These are phyloP conservation scores for Skeletonema potamos DNA, from an alignment of 108 stramenopile species.

Conservation along the genomic window DNA sequence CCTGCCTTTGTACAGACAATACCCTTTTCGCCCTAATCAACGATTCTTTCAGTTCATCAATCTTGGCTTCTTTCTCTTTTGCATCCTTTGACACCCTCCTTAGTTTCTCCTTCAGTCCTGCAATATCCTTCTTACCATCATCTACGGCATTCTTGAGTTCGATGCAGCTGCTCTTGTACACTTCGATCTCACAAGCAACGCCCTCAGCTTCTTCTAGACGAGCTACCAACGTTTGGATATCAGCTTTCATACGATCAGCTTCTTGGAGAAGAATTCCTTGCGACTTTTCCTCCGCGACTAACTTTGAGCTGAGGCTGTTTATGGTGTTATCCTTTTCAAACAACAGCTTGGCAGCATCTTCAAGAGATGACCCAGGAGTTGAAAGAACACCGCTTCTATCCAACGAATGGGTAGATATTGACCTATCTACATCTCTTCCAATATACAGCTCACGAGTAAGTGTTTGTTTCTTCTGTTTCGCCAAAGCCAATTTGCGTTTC, in stretches of 20 bases:
- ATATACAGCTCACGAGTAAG: neutral
- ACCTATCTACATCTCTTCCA: conserved; percentile 9
- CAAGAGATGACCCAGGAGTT: conserved; percentile 5
- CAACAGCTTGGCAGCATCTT: conserved; percentile 20
- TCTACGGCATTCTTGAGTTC: conserved; percentile 10
- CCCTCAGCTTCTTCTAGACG: conserved; percentile 27
- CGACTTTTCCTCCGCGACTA: neutral
- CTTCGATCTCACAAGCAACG: neutral
- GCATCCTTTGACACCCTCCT: neutral
- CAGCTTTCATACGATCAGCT: conserved; percentile 17
- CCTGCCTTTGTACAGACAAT: conserved; percentile 26
- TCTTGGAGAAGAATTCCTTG: neutral
- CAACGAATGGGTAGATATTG: conserved; percentile 20
- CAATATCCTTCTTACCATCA: conserved; percentile 4
- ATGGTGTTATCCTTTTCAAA: conserved; percentile 18
- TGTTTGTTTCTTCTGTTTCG: neutral
- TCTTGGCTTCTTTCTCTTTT: conserved; percentile 19
- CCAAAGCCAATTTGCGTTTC: conserved; percentile 7
- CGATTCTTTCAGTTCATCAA: conserved; percentile 8
- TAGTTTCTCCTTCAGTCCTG: conserved; percentile 18
- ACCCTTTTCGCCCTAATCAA: conserved; percentile 22
- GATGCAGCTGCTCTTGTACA: conserved; percentile 13
- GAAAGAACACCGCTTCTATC: conserved; percentile 9
- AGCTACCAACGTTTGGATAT: conserved; percentile 4
- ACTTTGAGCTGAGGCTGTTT: neutral